Evolutionary conservation across 345 rosid genomes (phyloP), one percentile per base, ranked within the genome.

Genomic region (Punica granatum): DNA sequence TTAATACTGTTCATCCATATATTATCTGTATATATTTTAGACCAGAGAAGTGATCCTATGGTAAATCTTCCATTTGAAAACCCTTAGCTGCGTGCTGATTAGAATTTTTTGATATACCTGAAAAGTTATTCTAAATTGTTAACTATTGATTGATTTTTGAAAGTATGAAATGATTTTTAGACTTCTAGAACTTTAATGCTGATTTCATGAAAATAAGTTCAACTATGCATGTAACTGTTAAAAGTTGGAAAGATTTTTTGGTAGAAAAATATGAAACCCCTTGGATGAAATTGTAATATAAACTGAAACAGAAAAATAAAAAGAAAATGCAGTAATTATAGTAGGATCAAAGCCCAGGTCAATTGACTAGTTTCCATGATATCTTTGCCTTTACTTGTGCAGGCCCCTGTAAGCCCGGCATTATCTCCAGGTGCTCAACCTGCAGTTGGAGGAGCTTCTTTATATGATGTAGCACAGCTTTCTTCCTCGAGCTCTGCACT

Each of bases 331-430:
- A 13, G 21, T 6, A 51, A 51, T n/a, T 23, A 23, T 13, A n/a
- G 30, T 51, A 19, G 58, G 26, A 51, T 51, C 7, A 23, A n/a
- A n/a, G 10, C 2, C 2, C 58, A 51, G 28, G 28, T 51, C 30
- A 28, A 6, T n/a, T 23, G 26, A n/a, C 26, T 6, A 51, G 7
- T n/a, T 51, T 21, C 21, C 0, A 73, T n/a, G 48, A 54, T 54
- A 64, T 48, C 25, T 68, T 36, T 67, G 68, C 64, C 28, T 18
- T 63, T 70, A 42, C 60, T 39, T 78, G 83, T 78, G 70, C 81
- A 92, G 97, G 86, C 88, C 60, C 86, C 95, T 77, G 90, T 83
- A 78, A 92, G 93, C 68, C 90, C 97, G 21, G 86, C 80, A 72
- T 78, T 81, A 30, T 88, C 96, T 82, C 90, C 96, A 71, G 81